Percentiles rank a stretch among this genome's conserved stretches.
phyloP scores from a whole-genome alignment of 495 filamentous ascomycete species.

The Lineolata rhizophorae region DNA sequence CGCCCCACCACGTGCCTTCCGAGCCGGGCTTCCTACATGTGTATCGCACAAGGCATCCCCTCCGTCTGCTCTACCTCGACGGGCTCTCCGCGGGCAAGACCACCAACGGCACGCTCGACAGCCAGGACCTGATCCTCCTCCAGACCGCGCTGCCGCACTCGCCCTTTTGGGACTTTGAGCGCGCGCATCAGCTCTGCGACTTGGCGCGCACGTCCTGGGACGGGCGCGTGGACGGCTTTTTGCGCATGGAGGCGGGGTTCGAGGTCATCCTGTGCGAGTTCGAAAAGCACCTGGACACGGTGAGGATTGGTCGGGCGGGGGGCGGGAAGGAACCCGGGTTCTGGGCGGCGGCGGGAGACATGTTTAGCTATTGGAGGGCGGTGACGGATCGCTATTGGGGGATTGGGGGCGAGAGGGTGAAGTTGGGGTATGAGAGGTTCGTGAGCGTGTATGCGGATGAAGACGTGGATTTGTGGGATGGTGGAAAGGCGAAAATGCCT shows the following conservation, averaged over 20 bases:
- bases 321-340: slow-evolving; percentile 6
- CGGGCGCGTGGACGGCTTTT: slow-evolving; percentile 30
- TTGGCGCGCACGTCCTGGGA: slow-evolving; percentile 25
- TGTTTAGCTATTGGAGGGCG: slow-evolving; percentile 14
- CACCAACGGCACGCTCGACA: slow-evolving; percentile 35
- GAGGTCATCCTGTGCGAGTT: slow-evolving; percentile 50
- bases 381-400: slow-evolving; percentile 34
- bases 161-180: slow-evolving; percentile 19
- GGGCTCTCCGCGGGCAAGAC: slow-evolving; percentile 38
- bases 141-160: slow-evolving; percentile 9
- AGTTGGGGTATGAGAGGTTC: slow-evolving; percentile 38
- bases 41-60: slow-evolving; percentile 24
- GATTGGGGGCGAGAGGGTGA: slow-evolving; percentile 29
- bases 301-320: slow-evolving; percentile 5
- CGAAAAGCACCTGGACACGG: slow-evolving; percentile 6
- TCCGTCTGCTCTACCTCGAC: slow-evolving; percentile 38
- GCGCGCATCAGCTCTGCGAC: slow-evolving; percentile 28
- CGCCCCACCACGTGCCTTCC: slow-evolving; percentile 1
- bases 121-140: slow-evolving; percentile 31
- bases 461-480: too few species aligned
- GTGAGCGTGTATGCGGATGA: slow-evolving; percentile 34
- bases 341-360: slow-evolving; percentile 7
- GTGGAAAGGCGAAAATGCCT: slow-evolving; percentile 19
- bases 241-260: slow-evolving; percentile 49
- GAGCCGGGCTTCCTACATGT: slow-evolving; percentile 31